Evolutionary conservation across 176 grass and related monocot genomes (phyloP).

Genomic region (Ensete ventricosum): DNA sequence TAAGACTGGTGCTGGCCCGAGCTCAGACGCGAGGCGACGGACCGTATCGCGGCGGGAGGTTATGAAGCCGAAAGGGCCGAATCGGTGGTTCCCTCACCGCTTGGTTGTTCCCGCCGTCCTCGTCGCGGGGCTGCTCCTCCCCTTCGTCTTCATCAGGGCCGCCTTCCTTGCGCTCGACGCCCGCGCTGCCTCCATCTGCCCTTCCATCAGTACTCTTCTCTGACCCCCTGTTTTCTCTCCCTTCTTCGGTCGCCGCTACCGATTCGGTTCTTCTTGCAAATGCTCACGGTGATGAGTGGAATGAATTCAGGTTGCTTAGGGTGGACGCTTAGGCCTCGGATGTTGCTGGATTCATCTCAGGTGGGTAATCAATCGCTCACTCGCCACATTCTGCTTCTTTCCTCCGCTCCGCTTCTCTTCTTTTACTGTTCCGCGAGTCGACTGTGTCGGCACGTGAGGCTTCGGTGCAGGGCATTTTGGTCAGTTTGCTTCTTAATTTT

Average conservation of each 20-base stretch:
- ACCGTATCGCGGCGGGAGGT: not conserved
- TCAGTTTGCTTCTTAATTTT: not conserved
- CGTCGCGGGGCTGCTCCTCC: constrained; percentile 58
- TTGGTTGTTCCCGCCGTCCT: constrained; percentile 42
- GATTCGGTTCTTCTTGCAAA: not conserved
- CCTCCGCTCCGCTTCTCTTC: not conserved
- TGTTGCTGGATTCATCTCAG: constrained; percentile 52
- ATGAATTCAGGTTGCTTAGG: constrained; percentile 48
- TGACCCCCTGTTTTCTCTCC: not conserved
- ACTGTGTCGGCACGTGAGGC: not conserved
- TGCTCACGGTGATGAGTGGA: not conserved
- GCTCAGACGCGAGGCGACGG: not conserved
- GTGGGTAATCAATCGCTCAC: constrained; percentile 27
- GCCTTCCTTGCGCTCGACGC: constrained; percentile 74
- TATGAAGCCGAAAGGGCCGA: constrained; percentile 13
- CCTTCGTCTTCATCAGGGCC: constrained; percentile 48
- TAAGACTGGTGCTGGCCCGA: too few relatives aligned
- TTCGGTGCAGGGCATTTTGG: not conserved
- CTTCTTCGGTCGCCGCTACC: not conserved
- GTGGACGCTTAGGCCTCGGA: constrained; percentile 52
- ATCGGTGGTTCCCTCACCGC: constrained; percentile 36
- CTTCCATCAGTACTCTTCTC: constrained; percentile 29
- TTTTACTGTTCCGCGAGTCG: not conserved
- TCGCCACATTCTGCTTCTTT: not conserved
- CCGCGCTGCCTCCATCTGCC: constrained; percentile 60